Conservation (phyloP, 495 filamentous ascomycete genomes). For the Copromyces sp. region DNA sequence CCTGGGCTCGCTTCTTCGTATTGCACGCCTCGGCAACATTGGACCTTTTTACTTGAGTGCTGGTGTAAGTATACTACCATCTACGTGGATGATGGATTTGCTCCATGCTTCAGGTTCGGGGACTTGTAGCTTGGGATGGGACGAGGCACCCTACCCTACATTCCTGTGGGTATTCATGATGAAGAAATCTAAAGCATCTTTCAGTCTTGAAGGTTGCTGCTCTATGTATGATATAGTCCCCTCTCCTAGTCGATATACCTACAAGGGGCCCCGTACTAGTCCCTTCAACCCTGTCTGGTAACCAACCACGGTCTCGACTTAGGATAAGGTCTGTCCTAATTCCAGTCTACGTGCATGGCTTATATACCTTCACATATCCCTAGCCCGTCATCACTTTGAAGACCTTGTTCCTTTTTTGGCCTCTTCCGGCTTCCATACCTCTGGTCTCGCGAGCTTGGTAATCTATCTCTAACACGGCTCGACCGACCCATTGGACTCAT, state of each 20-base stretch:
- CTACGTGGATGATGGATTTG: no score
- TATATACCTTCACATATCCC: constrained; percentile 22
- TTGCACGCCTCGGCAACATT: background rate
- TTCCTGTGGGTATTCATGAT: background rate
- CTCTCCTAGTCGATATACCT: background rate
- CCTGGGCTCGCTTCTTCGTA: background rate
- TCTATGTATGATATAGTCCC: background rate
- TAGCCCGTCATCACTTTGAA: constrained; percentile 18
- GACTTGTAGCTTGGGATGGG: background rate
- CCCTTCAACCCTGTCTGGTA: background rate
- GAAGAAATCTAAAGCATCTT: background rate
- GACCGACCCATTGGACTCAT: constrained; percentile 25
- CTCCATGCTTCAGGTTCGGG: background rate
- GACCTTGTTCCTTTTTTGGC: constrained; percentile 11
- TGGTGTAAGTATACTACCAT: background rate
- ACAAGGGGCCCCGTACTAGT: background rate
- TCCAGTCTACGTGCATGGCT: constrained; percentile 10
- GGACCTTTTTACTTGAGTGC: background rate
- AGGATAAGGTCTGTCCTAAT: constrained; percentile 12
- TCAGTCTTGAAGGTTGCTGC: background rate
- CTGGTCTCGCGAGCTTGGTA: constrained; percentile 14
- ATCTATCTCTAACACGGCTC: constrained; percentile 24
- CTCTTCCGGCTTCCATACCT: constrained; percentile 10
- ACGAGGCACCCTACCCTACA: background rate
- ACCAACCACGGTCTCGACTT: constrained; percentile 8